phyloP scores from a whole-genome alignment of 352 stramenopile genomes.

The Globisporangium megalacanthum region DNA sequence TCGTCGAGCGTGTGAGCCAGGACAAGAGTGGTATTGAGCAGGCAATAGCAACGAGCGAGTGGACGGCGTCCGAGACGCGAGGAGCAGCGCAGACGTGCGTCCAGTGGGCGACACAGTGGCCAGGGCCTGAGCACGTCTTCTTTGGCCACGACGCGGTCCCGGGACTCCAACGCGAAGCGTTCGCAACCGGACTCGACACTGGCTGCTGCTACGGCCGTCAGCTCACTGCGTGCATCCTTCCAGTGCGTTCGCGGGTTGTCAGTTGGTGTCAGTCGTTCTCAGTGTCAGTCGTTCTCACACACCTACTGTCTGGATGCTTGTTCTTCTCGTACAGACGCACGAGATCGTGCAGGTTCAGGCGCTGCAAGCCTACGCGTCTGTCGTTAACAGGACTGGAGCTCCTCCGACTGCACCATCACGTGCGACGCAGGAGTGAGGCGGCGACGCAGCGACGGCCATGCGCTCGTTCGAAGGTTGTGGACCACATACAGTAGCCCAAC shows the following conservation, averaged over 20 bases:
- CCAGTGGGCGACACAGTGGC: slow-evolving; percentile 79
- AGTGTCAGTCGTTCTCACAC: neutral
- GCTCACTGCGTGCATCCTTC: slow-evolving; percentile 86
- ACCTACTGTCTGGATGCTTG: neutral
- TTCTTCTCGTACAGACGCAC: neutral
- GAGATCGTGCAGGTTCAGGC: slow-evolving; percentile 14
- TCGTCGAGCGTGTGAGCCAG: slow-evolving; percentile 33
- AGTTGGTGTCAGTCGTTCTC: too few species aligned
- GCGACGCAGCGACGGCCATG: too few species aligned
- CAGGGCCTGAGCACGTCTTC: slow-evolving; percentile 73
- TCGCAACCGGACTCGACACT: slow-evolving; percentile 89
- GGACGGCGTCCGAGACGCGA: slow-evolving; percentile 28
- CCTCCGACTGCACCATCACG: too few species aligned
- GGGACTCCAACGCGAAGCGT: slow-evolving; percentile 82
- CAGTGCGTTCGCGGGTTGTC: slow-evolving; percentile 23
- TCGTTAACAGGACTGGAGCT: too few species aligned
- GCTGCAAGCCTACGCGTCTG: slow-evolving; percentile 7
- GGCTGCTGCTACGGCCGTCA: slow-evolving; percentile 87
- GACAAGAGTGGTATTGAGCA: slow-evolving; percentile 8
- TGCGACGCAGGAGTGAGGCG: too few species aligned
- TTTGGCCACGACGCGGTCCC: slow-evolving; percentile 90
- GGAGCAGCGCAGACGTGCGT: slow-evolving; percentile 10
- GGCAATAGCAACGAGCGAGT: slow-evolving; percentile 5
- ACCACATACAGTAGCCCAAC: too few species aligned
- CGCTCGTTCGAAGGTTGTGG: too few species aligned